phyloP scores from a whole-genome alignment of 805 yeast species.

The Hemisphaericaspora nanyangensis region DNA sequence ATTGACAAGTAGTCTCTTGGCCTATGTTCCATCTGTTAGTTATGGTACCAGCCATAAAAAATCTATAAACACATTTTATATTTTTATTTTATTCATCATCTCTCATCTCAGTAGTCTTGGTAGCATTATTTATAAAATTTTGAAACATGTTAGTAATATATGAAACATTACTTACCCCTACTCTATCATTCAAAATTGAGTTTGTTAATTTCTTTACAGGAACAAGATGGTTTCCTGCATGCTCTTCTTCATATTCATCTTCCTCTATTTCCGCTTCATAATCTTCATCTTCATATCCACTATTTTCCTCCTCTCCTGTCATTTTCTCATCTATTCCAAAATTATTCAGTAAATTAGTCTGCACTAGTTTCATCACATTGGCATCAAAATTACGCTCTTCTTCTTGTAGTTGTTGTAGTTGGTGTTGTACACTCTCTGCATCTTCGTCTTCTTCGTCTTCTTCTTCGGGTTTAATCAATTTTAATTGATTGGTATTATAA shows the following conservation, averaged over 20 bases:
- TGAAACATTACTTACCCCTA: slow-evolving; percentile 21
- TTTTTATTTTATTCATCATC: not conserved
- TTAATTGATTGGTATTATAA: slow-evolving; percentile 77
- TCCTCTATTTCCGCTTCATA: slow-evolving; percentile 15
- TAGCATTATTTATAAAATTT: slow-evolving; percentile 31
- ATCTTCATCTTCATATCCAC: slow-evolving; percentile 23
- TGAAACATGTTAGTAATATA: slow-evolving; percentile 36
- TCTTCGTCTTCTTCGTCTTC: slow-evolving; percentile 31
- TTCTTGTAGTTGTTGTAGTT: slow-evolving; percentile 8
- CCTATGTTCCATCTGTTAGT: too few species aligned
- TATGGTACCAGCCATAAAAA: too few species aligned
- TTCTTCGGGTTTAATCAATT: slow-evolving; percentile 65
- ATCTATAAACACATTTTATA: too few species aligned
- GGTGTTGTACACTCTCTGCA: slow-evolving; percentile 19
- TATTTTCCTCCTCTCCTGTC: slow-evolving; percentile 12
- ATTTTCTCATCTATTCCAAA: slow-evolving; percentile 34
- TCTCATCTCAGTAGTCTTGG: not conserved
- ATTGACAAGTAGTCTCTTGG: too few species aligned
- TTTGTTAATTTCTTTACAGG: slow-evolving; percentile 24
- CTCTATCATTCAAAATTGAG: slow-evolving; percentile 10
- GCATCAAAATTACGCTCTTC: slow-evolving; percentile 10
- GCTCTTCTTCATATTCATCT: slow-evolving; percentile 13
- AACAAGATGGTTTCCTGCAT: slow-evolving; percentile 17
- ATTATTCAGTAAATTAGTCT: slow-evolving; percentile 33
- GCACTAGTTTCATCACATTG: slow-evolving; percentile 26